Base-by-base conservation (phyloP, 2,329 filamentous ascomycete species). In the Ophiostoma perfectum region DNA sequence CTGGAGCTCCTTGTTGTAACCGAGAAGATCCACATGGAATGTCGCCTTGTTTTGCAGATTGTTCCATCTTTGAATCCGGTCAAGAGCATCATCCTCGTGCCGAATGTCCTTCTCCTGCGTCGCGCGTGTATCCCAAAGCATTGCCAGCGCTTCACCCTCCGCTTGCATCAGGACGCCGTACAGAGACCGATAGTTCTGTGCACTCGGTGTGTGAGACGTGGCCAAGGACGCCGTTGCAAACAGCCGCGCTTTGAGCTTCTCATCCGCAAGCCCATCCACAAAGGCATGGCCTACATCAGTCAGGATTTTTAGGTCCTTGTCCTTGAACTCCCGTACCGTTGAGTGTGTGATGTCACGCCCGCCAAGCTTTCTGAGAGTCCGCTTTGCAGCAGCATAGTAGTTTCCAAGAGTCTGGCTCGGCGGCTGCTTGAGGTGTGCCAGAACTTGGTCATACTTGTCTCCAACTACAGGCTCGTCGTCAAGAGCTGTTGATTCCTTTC, bases 61-160 rank as follows among this genome's bases (percentile, higher is more conserved):
- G 39, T 77, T 77, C 86, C 86, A 89, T 1, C 74, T 70, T 27
- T 75, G 74, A 14, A 88, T 72, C 1, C 75, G 70, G 41, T 73
- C 75, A 38, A 78, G 74, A 7, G 77, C 77, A 6, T 81, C 76
- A 6, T 75, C 73, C 69, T 82, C 78, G 16, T 73, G 75, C 5
- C 74, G 71, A 4, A 76, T 72, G 41, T 78, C 76, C 39, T 72
- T 74, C 69, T 80, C 81, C n/a, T 66, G 72, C 0, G 81, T 70
- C 4, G 76, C 58, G 65, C 78, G 75, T 38, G 70, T 74, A 27
- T 82, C 80, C 80, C 80, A 85, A 2, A 78, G 73, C 74, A 83
- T 79, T 1, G 83, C 77, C 36, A 87, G 74, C 27, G 78, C 77
- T 73, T 88, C 86, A 7, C 86, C 86, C 72, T 89, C 86, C 1